Percentiles rank a stretch among this genome's conserved stretches.
phyloP scores from a whole-genome alignment of 352 stramenopile species.

The Phytopythium sindhum region DNA sequence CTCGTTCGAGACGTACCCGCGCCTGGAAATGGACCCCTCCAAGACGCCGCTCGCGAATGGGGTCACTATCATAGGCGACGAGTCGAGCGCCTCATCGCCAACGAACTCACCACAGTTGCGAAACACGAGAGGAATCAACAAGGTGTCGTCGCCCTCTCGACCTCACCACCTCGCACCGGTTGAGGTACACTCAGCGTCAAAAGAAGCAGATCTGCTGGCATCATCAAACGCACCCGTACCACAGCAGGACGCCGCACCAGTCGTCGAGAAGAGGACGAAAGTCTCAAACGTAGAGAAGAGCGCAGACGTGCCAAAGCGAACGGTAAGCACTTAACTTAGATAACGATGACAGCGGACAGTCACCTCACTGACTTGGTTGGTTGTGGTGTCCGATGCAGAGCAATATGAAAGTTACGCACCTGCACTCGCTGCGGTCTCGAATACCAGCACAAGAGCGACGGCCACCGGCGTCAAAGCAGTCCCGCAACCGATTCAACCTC shows the following conservation, averaged over 20 bases:
- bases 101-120: not conserved
- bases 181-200: not conserved
- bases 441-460: conserved; percentile 19
- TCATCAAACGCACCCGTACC: not conserved
- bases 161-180: not conserved
- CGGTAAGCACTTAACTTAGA: not conserved
- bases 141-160: not conserved
- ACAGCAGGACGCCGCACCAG: not conserved
- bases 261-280: not conserved
- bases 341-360: too few species aligned
- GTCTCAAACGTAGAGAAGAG: not conserved
- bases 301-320: not conserved
- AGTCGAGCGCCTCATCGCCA: not conserved
- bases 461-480: not conserved
- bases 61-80: conserved; percentile 28
- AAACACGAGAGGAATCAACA: not conserved
- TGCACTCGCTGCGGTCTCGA: conserved; percentile 8
- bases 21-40: conserved; percentile 36
- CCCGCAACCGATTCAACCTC: not conserved
- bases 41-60: conserved; percentile 43
- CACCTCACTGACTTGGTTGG: not conserved
- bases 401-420: not conserved
- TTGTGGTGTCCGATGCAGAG: not conserved
- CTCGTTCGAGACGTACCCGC: conserved; percentile 38
- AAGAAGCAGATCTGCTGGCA: not conserved